Conservation (phyloP, 306 rosid genomes). For the Dryas octopetala region DNA sequence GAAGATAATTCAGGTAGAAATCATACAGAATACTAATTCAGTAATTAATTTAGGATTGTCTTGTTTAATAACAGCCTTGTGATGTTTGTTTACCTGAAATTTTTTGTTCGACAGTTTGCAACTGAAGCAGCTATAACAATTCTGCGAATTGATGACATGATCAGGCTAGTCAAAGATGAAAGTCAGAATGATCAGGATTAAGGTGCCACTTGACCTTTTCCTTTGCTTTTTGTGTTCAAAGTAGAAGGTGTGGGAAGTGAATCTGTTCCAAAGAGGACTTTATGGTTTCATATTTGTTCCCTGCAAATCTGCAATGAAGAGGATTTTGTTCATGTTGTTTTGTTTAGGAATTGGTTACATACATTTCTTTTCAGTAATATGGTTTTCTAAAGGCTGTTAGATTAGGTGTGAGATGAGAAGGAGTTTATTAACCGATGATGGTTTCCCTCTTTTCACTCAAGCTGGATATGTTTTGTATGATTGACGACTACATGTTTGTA, state of each 20-base stretch:
- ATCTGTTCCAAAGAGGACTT: neutral
- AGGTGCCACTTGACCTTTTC: neutral
- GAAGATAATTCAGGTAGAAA: constrained; percentile 82
- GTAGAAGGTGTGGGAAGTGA: neutral
- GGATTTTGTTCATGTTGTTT: neutral
- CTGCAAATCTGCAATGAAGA: neutral
- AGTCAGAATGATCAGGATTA: constrained; percentile 54
- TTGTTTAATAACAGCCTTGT: constrained; percentile 2
- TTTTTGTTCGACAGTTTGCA: constrained; percentile 60
- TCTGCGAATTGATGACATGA: constrained; percentile 98
- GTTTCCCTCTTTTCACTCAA: neutral
- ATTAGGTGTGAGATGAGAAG: neutral
- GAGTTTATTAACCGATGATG: neutral
- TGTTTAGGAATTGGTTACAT: neutral
- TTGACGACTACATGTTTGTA: neutral
- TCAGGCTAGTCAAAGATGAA: constrained; percentile 89
- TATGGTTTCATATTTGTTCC: neutral
- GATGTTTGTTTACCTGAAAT: neutral
- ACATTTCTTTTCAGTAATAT: neutral
- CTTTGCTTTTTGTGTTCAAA: neutral
- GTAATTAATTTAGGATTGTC: neutral
- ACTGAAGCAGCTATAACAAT: constrained; percentile 97
- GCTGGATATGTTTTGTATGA: constrained; percentile 12
- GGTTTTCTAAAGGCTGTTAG: neutral
- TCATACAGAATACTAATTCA: neutral